phyloP scores from a whole-genome alignment of 2,329 filamentous ascomycete species.

The Fusarium falciforme region DNA sequence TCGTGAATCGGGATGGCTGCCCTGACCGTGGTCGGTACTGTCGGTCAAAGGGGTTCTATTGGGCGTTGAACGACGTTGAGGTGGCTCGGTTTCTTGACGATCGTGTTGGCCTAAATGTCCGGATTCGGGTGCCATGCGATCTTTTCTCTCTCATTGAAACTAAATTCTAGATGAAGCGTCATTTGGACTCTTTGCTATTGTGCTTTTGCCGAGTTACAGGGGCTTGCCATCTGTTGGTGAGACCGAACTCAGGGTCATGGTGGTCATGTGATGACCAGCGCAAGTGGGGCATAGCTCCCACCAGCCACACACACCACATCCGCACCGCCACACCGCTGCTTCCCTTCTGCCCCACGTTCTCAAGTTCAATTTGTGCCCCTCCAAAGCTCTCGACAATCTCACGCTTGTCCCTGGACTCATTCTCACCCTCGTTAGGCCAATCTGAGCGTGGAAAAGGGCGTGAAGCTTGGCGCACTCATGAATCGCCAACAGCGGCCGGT shows the following conservation, averaged over 20 bases:
- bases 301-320: slow-evolving; percentile 11
- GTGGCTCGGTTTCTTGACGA: not conserved
- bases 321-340: slow-evolving; percentile 16
- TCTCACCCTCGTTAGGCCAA: slow-evolving; percentile 22
- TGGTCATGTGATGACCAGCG: not conserved
- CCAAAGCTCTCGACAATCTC: slow-evolving; percentile 30
- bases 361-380: slow-evolving; percentile 36
- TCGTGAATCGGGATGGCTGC: not conserved
- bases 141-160: not conserved
- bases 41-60: not conserved
- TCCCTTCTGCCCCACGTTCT: slow-evolving; percentile 24
- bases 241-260: not conserved
- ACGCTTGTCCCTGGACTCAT: slow-evolving; percentile 17
- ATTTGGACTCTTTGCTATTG: not conserved
- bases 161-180: not conserved
- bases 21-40: not conserved
- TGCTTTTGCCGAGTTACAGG: not conserved
- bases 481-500: slow-evolving; percentile 49
- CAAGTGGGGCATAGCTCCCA: slow-evolving; percentile 15
- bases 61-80: not conserved
- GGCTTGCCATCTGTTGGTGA: not conserved
- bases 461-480: slow-evolving; percentile 42
- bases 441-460: slow-evolving; percentile 13
- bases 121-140: not conserved
- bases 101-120: too few relatives aligned